Percentiles rank a stretch among this genome's conserved stretches.
These are phyloP conservation scores for Sporothrix inflata DNA, from an alignment of 2,329 filamentous ascomycete species.

Conservation along the genomic window DNA sequence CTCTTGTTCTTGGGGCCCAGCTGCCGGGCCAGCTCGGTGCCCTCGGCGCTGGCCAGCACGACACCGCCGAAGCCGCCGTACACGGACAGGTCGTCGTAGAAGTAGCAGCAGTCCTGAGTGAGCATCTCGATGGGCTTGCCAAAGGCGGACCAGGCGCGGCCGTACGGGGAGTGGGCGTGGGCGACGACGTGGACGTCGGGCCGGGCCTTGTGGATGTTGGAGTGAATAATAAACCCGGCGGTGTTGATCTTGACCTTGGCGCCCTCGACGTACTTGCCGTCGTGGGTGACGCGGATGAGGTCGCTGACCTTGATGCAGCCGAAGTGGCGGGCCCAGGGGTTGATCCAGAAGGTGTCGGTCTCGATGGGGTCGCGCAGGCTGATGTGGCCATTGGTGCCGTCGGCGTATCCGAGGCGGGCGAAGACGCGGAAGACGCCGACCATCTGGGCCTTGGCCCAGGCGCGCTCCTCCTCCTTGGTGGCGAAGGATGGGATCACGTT, in stretches of 20 bases:
- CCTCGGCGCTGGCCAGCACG: conserved; percentile 60
- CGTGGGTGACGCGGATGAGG: conserved; percentile 50
- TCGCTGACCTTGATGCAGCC: background rate
- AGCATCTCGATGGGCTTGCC: conserved; percentile 68
- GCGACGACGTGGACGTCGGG: conserved; percentile 69
- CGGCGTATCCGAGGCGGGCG: too few relatives aligned
- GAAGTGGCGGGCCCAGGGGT: conserved; percentile 7
- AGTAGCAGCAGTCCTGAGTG: conserved; percentile 54
- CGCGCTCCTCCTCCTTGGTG: too few relatives aligned
- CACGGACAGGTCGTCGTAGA: conserved; percentile 15
- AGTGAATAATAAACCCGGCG: conserved; percentile 71
- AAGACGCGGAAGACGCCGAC: too few relatives aligned
- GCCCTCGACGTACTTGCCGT: conserved; percentile 64
- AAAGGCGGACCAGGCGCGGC: conserved; percentile 69
- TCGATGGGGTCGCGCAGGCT: too few relatives aligned
- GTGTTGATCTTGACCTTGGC: conserved; percentile 61
- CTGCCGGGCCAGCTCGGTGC: conserved; percentile 34
- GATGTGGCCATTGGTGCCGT: too few relatives aligned
- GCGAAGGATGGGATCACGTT: too few relatives aligned
- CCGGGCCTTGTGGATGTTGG: conserved; percentile 65
- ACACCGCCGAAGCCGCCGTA: conserved; percentile 62
- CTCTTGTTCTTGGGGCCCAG: too few relatives aligned
- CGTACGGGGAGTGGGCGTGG: conserved; percentile 66
- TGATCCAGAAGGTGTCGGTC: conserved; percentile 18
- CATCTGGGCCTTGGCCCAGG: too few relatives aligned